Conservation (phyloP, 177 flowering plant genomes). For the Vitis hybrid region DNA sequence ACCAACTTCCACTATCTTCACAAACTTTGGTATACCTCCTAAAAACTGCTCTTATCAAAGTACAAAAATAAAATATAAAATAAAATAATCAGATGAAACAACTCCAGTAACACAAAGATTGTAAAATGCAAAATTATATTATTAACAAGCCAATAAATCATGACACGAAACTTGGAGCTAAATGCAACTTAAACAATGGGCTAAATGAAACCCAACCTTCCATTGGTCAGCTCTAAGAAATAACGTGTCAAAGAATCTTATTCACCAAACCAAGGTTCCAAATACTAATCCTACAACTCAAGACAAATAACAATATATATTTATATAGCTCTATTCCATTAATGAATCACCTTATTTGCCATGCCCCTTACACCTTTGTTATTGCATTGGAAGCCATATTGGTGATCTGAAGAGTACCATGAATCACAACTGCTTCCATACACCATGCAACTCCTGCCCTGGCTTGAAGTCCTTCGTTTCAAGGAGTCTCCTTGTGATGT, state of each 20-base stretch:
- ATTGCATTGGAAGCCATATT: constrained; percentile 37
- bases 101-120: background rate
- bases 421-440: constrained; percentile 32
- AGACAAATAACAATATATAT: background rate
- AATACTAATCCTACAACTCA: background rate
- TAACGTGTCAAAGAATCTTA: background rate
- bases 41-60: constrained; percentile 44
- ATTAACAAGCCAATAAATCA: background rate
- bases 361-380: constrained; percentile 25
- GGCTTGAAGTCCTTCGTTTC: constrained; percentile 34
- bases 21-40: constrained; percentile 64
- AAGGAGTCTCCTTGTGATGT: constrained; percentile 29
- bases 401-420: constrained; percentile 29
- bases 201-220: background rate
- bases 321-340: background rate
- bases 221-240: background rate
- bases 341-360: constrained; percentile 52
- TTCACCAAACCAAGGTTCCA: background rate
- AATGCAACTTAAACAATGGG: background rate
- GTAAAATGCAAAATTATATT: background rate
- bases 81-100: constrained; percentile 3
- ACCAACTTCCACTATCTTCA: constrained; percentile 99
- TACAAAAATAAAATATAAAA: background rate
- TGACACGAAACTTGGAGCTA: background rate
- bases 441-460: constrained; percentile 29